Base-by-base conservation (phyloP, 805 yeast genomes). In the Komagataella populi region DNA sequence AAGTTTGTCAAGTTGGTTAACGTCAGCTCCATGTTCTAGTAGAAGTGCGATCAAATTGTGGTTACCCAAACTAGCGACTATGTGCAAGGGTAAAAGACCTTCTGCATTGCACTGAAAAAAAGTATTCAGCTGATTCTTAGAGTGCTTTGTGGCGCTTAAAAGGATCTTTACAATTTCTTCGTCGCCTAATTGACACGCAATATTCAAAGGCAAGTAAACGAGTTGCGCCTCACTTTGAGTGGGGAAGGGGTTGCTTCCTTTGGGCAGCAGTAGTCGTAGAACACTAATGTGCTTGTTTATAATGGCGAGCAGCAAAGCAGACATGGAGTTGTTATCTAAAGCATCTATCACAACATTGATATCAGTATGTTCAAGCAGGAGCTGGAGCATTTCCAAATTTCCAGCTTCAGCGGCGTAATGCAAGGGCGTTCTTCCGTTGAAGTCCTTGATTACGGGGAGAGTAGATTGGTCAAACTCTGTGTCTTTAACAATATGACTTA, bases 111-210 rank as follows among this genome's bases (percentile, higher is more conserved):
- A 77, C 78, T 64, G 84, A 68, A 67, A 79, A 56, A 64, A 67
- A 60, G 57, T 70, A 55, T 54, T 72, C 64, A 54, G 65, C 48
- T 63, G 61, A 39, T 51, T 57, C 48, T 51, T 58, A 2, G 55
- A 51, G 24, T 62, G 53, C 60, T 68, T 60, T 39, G 55, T 57
- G 12, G 69, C 63, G 23, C 74, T 69, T 45, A 90, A 66, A 10
- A 89, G 66, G 51, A 81, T 68, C 56, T 81, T 76, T 16, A 88
- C 83, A 7, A 87, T 83, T 49, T 79, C 78, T 55, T 73, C 77
- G 59, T 87, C 81, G 12, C 96, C 96, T 54, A 78, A 77, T 59
- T 84, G 83, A 66, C 98, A 93, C 1, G 98, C 96, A 61, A 85
- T 80, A 60, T 87, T 88, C 48, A 93, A 72, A 0, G 91, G 88